Base-by-base conservation (phyloP, 768 basidiomycete genomes). In the Trametes cinnabarina region DNA sequence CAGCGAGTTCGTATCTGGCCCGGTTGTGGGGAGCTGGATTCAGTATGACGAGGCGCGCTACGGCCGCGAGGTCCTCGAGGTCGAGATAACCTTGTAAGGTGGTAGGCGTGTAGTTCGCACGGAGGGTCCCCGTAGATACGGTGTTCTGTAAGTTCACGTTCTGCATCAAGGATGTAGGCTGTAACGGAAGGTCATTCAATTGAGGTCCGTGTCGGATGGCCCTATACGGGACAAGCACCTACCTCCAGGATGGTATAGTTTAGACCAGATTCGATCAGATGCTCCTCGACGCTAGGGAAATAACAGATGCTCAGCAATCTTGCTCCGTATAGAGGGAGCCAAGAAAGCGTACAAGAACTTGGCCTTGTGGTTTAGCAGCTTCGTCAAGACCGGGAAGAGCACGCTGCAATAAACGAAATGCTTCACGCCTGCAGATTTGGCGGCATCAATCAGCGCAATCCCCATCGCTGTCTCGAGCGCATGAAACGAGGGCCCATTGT, bases 201-300 rank as follows among this genome's bases (percentile, higher is more conserved):
- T n/a, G n/a, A n/a, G n/a, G n/a, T n/a, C n/a, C n/a, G n/a, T n/a
- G n/a, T n/a, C n/a, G n/a, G n/a, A n/a, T n/a, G n/a, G n/a, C n/a
- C n/a, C n/a, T n/a, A n/a, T n/a, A n/a, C n/a, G n/a, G n/a, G n/a
- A 34, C 12, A 17, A 19, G 17, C 12, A 25, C 63, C 28, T 43
- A 64, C 68, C 65, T 72, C 64, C 20, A 73, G 67, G 47, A 76
- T 73, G n/a, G 74, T 75, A 60, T 73, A 74, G 42, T 67, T 60
- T 41, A 76, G 32, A 22, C 72, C 71, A 15, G 71, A 72, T 43
- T 74, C 72, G 42, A 72, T 66, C 9, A 76, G 70, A 32, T 74
- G 70, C 50, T 75, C 69, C 61, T 76, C 74, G 28, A 73, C 65
- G 51, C 71, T 71, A 17, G 37, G n/a, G 48, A 23, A 17, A 28